Base-by-base conservation (phyloP, 257 asterid genomes). In the Primulina huaijiensis region DNA sequence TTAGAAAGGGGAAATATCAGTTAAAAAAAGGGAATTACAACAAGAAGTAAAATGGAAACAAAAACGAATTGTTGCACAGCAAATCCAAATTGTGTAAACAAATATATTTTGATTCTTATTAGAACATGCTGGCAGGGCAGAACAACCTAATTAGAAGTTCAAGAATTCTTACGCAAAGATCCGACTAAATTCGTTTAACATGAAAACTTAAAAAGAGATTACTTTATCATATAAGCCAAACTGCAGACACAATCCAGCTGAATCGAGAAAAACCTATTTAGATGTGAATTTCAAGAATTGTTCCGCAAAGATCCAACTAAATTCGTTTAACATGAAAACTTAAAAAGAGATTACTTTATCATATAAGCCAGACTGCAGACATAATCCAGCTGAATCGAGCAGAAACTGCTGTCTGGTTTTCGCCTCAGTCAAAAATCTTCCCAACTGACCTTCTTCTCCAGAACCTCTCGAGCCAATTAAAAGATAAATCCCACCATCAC, bases 401-500 rank as follows among this genome's bases (percentile, higher is more conserved):
- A 94, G 82, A 86, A 94, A 91, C 64, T 86, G 90, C 23, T 82
- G 90, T 66, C 96, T 84, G 20, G 87, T 72, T 77, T 80, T 76
- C 72, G 82, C 85, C 84, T 91, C 97, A 16, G 86, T 72, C 70
- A 94, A 80, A 77, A 89, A 89, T 75, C 91, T 88, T 72, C 86
- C 96, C 68, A 94, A 69, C 64, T 89, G 89, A 64, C 99, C 99
- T 83, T 85, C 98, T 83, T 87, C 97, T 25, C 97, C 99, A 76
- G 79, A 74, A 78, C 97, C 97, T 75, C 92, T 85, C 43, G 95
- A 79, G 65, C 97, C 99, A 75, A 89, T 96, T 72, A 94, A 81
- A 67, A 94, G 82, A 75, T 75, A 75, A 70, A 91, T 80, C 67
- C 96, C 97, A 79, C 90, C 91, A 77, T 94, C 96, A 10, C 83